Percentiles rank a stretch among this genome's conserved stretches.
phyloP scores from a whole-genome alignment of 495 filamentous ascomycete species.

The Penicillium bovifimosum region DNA sequence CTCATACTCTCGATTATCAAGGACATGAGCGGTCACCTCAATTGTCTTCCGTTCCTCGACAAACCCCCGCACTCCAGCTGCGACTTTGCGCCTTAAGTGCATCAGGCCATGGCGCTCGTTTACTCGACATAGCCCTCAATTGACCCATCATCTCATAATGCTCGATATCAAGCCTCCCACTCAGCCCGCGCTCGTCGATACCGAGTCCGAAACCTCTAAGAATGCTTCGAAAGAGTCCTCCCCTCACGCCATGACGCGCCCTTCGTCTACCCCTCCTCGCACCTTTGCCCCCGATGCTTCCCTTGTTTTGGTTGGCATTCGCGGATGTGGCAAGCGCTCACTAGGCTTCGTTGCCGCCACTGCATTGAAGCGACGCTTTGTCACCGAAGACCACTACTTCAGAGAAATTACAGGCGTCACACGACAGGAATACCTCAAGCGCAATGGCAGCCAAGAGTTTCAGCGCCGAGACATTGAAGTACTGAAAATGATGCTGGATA shows the following conservation, averaged over 20 bases:
- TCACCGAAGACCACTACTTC: slow-evolving; percentile 74
- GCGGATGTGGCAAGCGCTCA: slow-evolving; percentile 72
- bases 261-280: slow-evolving; percentile 46
- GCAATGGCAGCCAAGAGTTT: slow-evolving; percentile 60
- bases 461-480: slow-evolving; percentile 60
- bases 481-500: slow-evolving; percentile 60
- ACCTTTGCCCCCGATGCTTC: slow-evolving; percentile 61
- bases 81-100: background rate
- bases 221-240: background rate
- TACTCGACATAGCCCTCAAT: slow-evolving; percentile 1
- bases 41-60: background rate
- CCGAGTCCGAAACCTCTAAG: background rate
- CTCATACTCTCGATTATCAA: background rate
- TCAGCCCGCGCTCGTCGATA: background rate
- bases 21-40: background rate
- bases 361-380: slow-evolving; percentile 64
- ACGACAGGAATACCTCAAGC: slow-evolving; percentile 56
- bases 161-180: background rate
- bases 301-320: slow-evolving; percentile 70
- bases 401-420: slow-evolving; percentile 62
- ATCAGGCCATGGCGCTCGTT: slow-evolving; percentile 3
- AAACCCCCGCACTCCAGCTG: background rate
- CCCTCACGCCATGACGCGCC: slow-evolving; percentile 20
- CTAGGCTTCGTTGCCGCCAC: slow-evolving; percentile 75
- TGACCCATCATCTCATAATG: background rate